A percentile compares a stretch with the other conserved stretches of the same genome.
Conservation (phyloP, 768 basidiomycete genomes). For the Suillus americanus region DNA sequence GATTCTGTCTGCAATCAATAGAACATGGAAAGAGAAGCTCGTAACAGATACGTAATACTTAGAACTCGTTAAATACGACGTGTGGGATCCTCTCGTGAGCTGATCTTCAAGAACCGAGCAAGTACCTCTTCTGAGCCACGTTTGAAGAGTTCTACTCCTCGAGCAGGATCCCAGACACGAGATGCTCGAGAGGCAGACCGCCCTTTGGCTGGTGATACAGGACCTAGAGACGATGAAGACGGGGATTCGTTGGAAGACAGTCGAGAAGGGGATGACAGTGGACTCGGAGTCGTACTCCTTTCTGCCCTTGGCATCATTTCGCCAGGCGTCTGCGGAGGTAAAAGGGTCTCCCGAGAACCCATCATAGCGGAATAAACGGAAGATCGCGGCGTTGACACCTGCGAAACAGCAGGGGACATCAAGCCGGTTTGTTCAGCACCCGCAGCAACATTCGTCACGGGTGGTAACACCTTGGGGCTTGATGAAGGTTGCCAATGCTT, state of each 20-base stretch:
- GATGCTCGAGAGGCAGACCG: slow-evolving; percentile 43
- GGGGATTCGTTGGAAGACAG: slow-evolving; percentile 44
- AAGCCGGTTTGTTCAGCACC: not conserved
- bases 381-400: not conserved
- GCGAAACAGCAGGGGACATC: slow-evolving; percentile 1
- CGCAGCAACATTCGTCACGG: slow-evolving; percentile 3
- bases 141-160: slow-evolving; percentile 85
- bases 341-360: slow-evolving; percentile 14
- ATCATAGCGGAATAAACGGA: slow-evolving; percentile 7
- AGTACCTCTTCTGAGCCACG: slow-evolving; percentile 86
- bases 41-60: slow-evolving; percentile 1
- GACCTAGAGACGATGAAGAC: slow-evolving; percentile 49
- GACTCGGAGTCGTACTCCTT: slow-evolving; percentile 10
- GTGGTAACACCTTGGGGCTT: slow-evolving; percentile 5
- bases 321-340: slow-evolving; percentile 18
- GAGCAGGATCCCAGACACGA: slow-evolving; percentile 83
- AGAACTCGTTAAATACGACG: slow-evolving; percentile 1
- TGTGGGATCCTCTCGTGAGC: slow-evolving; percentile 62
- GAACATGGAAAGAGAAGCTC: not conserved
- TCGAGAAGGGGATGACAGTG: slow-evolving; percentile 13
- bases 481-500: slow-evolving; percentile 19
- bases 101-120: slow-evolving; percentile 78
- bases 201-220: slow-evolving; percentile 49
- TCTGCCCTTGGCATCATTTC: slow-evolving; percentile 8
- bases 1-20: not conserved